Evolutionary conservation across 1,284 basidiomycete genomes (phyloP), one percentile per base, ranked within the genome.

Genomic region (Pseudozyma pruni): DNA sequence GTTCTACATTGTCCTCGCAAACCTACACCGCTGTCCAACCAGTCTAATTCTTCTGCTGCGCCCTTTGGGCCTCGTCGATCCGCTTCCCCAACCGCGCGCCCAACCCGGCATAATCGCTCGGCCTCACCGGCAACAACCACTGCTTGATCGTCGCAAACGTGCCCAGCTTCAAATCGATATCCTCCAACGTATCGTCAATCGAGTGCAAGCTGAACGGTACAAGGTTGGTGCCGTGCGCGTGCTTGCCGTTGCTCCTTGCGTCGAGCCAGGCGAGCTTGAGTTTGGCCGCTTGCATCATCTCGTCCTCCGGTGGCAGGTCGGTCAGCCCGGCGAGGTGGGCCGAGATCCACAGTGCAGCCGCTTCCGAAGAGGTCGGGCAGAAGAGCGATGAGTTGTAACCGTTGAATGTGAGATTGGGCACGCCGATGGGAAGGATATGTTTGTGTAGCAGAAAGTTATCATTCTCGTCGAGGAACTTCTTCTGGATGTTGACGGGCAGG

Each of bases 181-280:
- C 76, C 3, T 45, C 31, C 16, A 78, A 38, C 25, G 68, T 73
- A 27, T 78, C 76, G 48, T 78, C 76, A 37, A 78, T 78, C 19
- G 60, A 56, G 34, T 77, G 76, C 39, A 78, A 42, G 25, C 72
- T 75, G 47, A 78, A 78, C 8, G 76, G 76, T 2, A 77, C 76
- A 9, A 77, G 44, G 40, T 78, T 78, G 20, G 75, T 77, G 4
- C 69, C 69, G 37, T 67, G 56, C 7, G 63, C 55, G 32, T 76
- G 75, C 41, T 78, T 77, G 17, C 76, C 76, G 41, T 67, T 60
- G 22, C 43, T 61, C 16, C 76, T 55, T 14, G 62, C 55, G n/a
- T 70, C 61, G 19, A 78, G 50, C 76, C 76, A 78, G n/a, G 59
- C 64, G 8, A 78, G 34, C 23, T 77, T 70, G 23, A 49, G 16